Base-by-base conservation (phyloP, 2,329 filamentous ascomycete species). In the Didymella lethalis region DNA sequence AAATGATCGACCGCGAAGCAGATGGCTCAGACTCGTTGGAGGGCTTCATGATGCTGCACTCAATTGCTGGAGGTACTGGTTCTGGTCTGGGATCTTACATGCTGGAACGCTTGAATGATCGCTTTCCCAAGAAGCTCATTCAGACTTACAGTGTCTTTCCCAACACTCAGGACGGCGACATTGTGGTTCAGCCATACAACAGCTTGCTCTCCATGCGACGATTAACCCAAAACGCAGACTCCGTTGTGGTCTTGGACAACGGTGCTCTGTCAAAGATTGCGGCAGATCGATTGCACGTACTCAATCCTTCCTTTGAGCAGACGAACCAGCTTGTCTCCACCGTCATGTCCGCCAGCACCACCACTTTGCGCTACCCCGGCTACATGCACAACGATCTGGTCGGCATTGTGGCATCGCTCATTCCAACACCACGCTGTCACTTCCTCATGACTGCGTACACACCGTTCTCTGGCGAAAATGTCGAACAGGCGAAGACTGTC, bases 331-430 rank as follows among this genome's bases (percentile, higher is more conserved):
- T 99, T 34, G 94, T 72, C 4, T 95, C 93, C 7, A 99, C 96
- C 1, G 96, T 99, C 77, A 99, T 99, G 95, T 97, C 93, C 34
- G 95, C 95, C 38, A 96, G 92, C 74, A 99, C 95, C 4, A 98
- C 94, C 10, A 97, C 96, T 2, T 87, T 99, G 49, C 87, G 95
- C 74, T 99, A 99, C 77, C 95, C 95, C 1, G 95, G 95, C 38
- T 99, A 99, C 80, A 99, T 99, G 95, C 95, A 99, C 83, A 99
- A 99, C 78, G 95, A 99, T 75, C 89, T 99, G 16, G 93, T 97
- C 73, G 95, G 94, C 78, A 98, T 99, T 70, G 86, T 99, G 57
- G 95, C 96, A 25, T 96, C 93, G 20, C 85, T 99, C 41, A 98
- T 99, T 62, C 95, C 95, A 1, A 99, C 94, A 0, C 96, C 95